Evolutionary conservation across 805 yeast species (phyloP).

Genomic region (Lipomyces mesembrius): DNA sequence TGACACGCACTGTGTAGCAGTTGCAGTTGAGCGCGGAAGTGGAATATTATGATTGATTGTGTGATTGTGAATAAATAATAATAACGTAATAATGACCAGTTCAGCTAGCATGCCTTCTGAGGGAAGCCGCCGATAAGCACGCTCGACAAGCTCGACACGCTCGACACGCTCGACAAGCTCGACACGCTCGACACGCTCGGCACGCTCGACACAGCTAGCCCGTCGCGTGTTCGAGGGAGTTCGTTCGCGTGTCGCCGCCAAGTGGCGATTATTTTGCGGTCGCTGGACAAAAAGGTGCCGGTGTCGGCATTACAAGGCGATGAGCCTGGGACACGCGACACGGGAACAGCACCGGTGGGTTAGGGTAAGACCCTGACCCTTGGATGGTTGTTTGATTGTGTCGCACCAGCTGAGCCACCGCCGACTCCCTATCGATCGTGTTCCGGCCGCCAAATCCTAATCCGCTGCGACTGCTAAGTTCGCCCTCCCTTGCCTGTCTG

Average conservation of each 20-base stretch:
- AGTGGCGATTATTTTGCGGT: background rate
- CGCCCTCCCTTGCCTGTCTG: background rate
- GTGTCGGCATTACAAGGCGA: background rate
- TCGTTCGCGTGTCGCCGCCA: background rate
- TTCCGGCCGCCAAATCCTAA: conserved; percentile 6
- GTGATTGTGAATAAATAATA: no score
- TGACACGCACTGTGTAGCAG: no score
- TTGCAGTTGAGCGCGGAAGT: no score
- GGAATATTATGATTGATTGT: no score
- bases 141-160: no score
- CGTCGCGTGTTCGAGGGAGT: background rate
- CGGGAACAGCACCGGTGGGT: background rate
- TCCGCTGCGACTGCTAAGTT: background rate
- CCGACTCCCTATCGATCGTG: conserved; percentile 7
- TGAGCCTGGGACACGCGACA: background rate
- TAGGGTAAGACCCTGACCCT: background rate
- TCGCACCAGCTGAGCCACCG: background rate
- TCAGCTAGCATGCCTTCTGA: background rate
- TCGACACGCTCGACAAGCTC: no score
- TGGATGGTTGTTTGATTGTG: background rate
- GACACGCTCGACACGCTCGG: no score
- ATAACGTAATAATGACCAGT: no score
- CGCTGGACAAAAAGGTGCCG: background rate
- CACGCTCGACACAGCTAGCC: background rate
- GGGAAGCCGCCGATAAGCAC: no score